These are phyloP conservation scores for Auriscalpium vulgare DNA, from an alignment of 768 basidiomycete genomes.

Conservation along the genomic window DNA sequence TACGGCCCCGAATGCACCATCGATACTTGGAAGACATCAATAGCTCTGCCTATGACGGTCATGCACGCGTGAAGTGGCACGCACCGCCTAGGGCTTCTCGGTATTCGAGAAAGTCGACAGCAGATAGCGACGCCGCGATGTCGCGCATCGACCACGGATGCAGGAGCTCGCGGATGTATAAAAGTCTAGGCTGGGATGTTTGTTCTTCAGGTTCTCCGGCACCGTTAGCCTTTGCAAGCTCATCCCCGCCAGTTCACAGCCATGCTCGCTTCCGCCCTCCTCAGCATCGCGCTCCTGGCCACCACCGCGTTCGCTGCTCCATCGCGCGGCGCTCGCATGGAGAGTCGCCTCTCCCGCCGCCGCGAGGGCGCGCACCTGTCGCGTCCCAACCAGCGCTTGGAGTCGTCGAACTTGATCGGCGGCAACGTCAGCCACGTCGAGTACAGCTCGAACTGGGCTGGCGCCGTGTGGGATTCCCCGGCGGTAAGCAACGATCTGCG, in stretches of 20 bases:
- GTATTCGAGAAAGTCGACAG: no score
- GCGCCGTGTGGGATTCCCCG: slow-evolving; percentile 23
- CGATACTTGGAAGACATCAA: no score
- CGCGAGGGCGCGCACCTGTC: slow-evolving; percentile 10
- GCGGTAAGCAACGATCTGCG: slow-evolving; percentile 9
- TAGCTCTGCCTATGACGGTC: no score
- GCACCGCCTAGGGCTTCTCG: no score
- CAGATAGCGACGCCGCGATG: no score
- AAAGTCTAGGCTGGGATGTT: background rate
- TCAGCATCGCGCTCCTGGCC: slow-evolving; percentile 17
- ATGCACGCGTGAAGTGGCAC: no score
- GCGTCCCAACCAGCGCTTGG: background rate
- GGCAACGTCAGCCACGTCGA: slow-evolving; percentile 19
- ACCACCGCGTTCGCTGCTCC: slow-evolving; percentile 11
- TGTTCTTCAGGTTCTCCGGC: background rate
- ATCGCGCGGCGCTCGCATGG: slow-evolving; percentile 13
- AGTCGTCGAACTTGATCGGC: background rate
- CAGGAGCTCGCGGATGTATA: background rate
- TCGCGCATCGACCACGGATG: no score
- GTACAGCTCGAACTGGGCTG: slow-evolving; percentile 30
- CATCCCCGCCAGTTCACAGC: background rate
- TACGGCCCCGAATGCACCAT: no score
- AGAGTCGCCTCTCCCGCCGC: slow-evolving; percentile 17
- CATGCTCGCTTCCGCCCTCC: slow-evolving; percentile 17
- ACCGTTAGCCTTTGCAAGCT: background rate